Percentiles rank a stretch among this genome's conserved stretches.
phyloP scores from a whole-genome alignment of 306 rosid species.

The Prunus persica region DNA sequence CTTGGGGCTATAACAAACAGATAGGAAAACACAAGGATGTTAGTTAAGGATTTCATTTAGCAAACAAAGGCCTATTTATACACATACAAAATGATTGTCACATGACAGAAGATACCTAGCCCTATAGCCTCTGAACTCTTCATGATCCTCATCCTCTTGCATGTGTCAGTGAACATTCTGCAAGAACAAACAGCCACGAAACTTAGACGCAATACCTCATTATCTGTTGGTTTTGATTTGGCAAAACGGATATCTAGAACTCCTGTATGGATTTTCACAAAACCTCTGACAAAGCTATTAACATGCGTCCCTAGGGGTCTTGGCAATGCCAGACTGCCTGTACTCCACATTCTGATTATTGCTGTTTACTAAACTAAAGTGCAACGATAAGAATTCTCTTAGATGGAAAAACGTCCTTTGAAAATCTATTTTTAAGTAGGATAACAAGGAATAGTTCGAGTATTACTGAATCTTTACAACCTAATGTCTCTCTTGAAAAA shows the following conservation, averaged over 20 bases:
- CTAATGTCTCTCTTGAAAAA: not conserved
- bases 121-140: slow-evolving; percentile 97
- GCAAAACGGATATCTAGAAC: not conserved
- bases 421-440: not conserved
- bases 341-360: no score
- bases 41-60: not conserved
- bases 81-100: not conserved
- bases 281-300: not conserved
- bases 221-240: not conserved
- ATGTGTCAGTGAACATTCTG: slow-evolving; percentile 82
- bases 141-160: slow-evolving; percentile 93
- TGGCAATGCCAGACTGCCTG: no score
- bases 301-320: not conserved
- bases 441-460: not conserved
- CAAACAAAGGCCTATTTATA: not conserved
- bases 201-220: slow-evolving; percentile 6
- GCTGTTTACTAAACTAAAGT: not conserved
- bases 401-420: slow-evolving; percentile 1
- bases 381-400: not conserved
- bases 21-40: not conserved
- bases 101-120: slow-evolving; percentile 46
- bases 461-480: not conserved
- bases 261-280: not conserved
- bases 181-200: slow-evolving; percentile 22
- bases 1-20: slow-evolving; percentile 69